These are phyloP conservation scores for Penicilliopsis zonata DNA, from an alignment of 495 filamentous ascomycete species.

Conservation along the genomic window DNA sequence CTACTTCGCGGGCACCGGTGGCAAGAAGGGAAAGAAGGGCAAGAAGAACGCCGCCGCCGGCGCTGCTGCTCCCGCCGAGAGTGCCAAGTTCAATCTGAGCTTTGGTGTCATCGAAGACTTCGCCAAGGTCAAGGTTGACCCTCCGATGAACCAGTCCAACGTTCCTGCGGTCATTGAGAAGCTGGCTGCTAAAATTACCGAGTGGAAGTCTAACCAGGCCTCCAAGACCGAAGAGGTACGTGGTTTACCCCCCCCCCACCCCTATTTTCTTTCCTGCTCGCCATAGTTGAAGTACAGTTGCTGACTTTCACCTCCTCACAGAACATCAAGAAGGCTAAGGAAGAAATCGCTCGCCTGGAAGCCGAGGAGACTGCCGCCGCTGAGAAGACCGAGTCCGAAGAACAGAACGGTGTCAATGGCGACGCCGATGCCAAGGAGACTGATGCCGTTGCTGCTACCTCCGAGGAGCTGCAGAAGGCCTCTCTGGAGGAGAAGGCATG, in stretches of 20 bases:
- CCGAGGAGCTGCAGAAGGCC: slow-evolving; percentile 46
- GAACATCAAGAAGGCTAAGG: slow-evolving; percentile 63
- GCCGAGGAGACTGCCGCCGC: slow-evolving; percentile 25
- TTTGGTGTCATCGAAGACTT: slow-evolving; percentile 87
- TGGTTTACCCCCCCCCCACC: slow-evolving; percentile 2
- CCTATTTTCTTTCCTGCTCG: not conserved
- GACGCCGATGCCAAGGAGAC: slow-evolving; percentile 44
- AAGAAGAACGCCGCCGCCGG: slow-evolving; percentile 49
- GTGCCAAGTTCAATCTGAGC: slow-evolving; percentile 71
- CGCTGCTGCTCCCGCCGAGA: slow-evolving; percentile 30
- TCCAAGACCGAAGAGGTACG: slow-evolving; percentile 84
- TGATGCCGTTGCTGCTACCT: slow-evolving; percentile 42
- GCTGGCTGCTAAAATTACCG: slow-evolving; percentile 79
- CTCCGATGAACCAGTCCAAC: slow-evolving; percentile 74
- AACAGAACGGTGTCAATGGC: slow-evolving; percentile 39
- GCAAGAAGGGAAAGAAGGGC: slow-evolving; percentile 92
- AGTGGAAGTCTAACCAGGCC: slow-evolving; percentile 87
- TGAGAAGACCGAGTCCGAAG: slow-evolving; percentile 33
- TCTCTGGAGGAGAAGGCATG: slow-evolving; percentile 43
- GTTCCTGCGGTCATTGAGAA: slow-evolving; percentile 71
- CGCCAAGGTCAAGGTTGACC: slow-evolving; percentile 66
- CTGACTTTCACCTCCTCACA: too few species aligned
- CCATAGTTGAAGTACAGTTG: slow-evolving; percentile 8
- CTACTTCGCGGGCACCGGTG: slow-evolving; percentile 66
- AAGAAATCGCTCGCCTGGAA: slow-evolving; percentile 55